These are phyloP conservation scores for Tetracladium setigerum DNA, from an alignment of 495 filamentous ascomycete genomes.

Conservation along the genomic window DNA sequence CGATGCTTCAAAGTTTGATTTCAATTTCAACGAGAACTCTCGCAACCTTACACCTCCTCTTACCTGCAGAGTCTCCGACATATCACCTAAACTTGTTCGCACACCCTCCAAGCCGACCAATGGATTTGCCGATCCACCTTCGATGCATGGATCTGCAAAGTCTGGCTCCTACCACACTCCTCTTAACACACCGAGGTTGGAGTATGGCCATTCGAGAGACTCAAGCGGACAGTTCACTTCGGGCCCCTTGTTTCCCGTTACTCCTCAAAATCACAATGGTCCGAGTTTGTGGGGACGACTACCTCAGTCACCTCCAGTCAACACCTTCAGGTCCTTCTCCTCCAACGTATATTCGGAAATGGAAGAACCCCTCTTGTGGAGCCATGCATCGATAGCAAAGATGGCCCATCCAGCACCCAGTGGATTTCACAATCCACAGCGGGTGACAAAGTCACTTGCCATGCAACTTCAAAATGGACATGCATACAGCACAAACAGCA, in stretches of 20 bases:
- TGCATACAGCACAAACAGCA: constrained; percentile 7
- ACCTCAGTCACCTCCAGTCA: constrained; percentile 1
- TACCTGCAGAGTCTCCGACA: constrained; percentile 5
- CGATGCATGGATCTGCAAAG: background rate
- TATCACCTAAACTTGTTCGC: background rate
- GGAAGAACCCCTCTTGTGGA: constrained; percentile 19
- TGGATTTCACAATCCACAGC: constrained; percentile 13
- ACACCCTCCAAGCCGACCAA: background rate
- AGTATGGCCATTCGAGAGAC: constrained; percentile 4
- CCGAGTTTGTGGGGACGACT: constrained; percentile 11
- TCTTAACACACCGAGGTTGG: constrained; percentile 9
- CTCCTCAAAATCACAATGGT: constrained; percentile 6
- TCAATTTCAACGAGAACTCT: constrained; percentile 8
- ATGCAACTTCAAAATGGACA: constrained; percentile 18
- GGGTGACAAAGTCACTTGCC: constrained; percentile 13
- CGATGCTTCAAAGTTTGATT: constrained; percentile 10
- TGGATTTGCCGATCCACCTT: background rate
- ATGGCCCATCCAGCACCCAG: constrained; percentile 19
- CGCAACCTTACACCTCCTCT: background rate
- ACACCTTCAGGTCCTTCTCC: constrained; percentile 1
- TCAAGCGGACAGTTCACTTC: constrained; percentile 6
- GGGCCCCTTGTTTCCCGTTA: constrained; percentile 5
- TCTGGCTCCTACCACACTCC: constrained; percentile 11
- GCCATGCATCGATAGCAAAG: constrained; percentile 7
- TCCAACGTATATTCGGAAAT: constrained; percentile 1